Evolutionary conservation across 768 basidiomycete species (phyloP).

Genomic region (Trametes meyenii): DNA sequence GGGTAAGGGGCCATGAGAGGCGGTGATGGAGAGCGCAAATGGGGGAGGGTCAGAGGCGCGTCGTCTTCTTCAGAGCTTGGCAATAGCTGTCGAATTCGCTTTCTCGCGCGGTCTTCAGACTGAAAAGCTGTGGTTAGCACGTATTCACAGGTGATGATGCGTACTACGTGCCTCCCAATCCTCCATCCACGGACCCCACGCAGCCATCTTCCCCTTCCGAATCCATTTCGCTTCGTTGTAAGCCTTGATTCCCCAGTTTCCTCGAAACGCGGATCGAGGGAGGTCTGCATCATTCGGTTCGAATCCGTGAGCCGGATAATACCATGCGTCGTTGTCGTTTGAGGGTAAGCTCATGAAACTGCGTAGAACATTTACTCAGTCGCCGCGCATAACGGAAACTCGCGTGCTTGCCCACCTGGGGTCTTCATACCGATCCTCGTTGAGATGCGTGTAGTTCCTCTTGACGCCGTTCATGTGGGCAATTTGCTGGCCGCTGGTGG

Average conservation of each 20-base stretch:
- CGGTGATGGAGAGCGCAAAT: conserved; percentile 78
- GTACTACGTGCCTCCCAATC: conserved; percentile 75
- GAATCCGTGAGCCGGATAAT: conserved; percentile 80
- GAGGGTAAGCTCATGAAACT: conserved; percentile 37
- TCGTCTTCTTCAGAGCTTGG: conserved; percentile 64
- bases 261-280: conserved; percentile 47
- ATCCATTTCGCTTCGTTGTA: conserved; percentile 80
- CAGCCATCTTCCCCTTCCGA: conserved; percentile 76
- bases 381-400: neutral
- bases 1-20: conserved; percentile 79
- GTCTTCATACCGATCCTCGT: conserved; percentile 32
- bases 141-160: neutral
- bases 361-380: neutral
- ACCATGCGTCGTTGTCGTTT: conserved; percentile 80
- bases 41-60: conserved; percentile 73
- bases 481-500: conserved; percentile 25
- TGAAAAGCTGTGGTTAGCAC: conserved; percentile 31
- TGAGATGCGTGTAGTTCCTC: conserved; percentile 19
- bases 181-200: conserved; percentile 84
- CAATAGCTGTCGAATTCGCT: conserved; percentile 71
- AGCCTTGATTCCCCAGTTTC: conserved; percentile 87
- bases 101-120: conserved; percentile 84
- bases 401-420: conserved; percentile 22
- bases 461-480: conserved; percentile 22
- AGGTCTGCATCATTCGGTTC: conserved; percentile 59